Evolutionary conservation across 768 basidiomycete genomes (phyloP), one percentile per base, ranked within the genome.

Genomic region (Mycena amicta): DNA sequence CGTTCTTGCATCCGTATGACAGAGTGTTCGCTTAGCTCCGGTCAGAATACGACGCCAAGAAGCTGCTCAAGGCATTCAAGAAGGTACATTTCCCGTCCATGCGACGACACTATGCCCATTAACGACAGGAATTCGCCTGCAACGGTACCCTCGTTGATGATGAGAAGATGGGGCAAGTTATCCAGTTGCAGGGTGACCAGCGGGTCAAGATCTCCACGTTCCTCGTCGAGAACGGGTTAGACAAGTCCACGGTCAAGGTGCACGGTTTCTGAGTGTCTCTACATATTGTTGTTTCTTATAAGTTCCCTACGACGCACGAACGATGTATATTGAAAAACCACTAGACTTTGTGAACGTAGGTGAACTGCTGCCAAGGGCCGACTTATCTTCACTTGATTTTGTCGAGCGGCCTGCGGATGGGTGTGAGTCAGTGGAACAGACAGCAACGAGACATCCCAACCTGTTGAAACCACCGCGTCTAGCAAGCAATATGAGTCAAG

Each of bases 121-220:
- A 16, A 5, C 40, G 50, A 12, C 65, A 95, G 93, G 93, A 97
- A 81, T 97, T 98, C 67, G 95, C 95, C 64, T 98, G 95, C 81
- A 99, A 99, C 76, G 97, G 97, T 66, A 95, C 90, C 51, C 85
- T 99, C 67, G 92, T 97, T 64, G 92, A 95, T 53, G 93, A 97
- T 77, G 92, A 92, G 73, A 93, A 95, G 78, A 86, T 93, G 79
- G 97, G 97, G 56, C 84, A 95, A 78, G 93, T 99, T 72, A 93
- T 99, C 70, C 97, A 99, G 78, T 88, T 99, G 63, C 97, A 98
- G 74, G 97, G 97, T 61, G 97, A 99, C 76, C 97, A 99, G 75
- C 86, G 97, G 52, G 74, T 82, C 71, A 95, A 95, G 82, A 96
- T 98, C 64, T 85, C 84, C 53, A 84, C 80, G 50, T 98, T 98